phyloP scores from a whole-genome alignment of 108 stramenopile genomes.

The Skeletonema menzelii region DNA sequence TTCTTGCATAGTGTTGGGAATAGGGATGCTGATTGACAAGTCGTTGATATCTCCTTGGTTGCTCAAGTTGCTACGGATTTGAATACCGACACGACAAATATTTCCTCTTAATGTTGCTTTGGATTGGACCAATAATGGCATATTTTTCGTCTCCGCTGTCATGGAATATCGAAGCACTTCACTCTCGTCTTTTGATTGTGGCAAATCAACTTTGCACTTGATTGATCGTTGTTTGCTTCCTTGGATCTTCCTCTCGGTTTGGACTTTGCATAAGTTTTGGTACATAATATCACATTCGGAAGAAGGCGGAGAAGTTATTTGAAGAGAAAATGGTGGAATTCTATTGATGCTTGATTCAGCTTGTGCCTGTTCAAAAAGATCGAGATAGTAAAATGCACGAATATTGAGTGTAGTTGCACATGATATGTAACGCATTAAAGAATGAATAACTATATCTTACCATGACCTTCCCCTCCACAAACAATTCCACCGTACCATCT shows the following conservation, averaged over 20 bases:
- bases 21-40: constrained; percentile 56
- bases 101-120: constrained; percentile 57
- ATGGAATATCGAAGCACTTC: constrained; percentile 49
- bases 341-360: neutral
- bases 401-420: neutral
- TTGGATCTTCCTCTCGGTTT: neutral
- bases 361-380: constrained; percentile 5
- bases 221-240: neutral
- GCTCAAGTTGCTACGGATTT: constrained; percentile 74
- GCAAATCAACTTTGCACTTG: constrained; percentile 45
- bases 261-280: neutral
- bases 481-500: constrained; percentile 40
- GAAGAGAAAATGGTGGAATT: constrained; percentile 1
- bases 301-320: neutral
- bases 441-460: constrained; percentile 23
- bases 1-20: constrained; percentile 50
- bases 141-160: constrained; percentile 50
- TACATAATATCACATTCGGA: constrained; percentile 1
- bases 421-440: neutral
- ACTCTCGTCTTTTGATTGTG: constrained; percentile 51
- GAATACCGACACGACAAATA: constrained; percentile 59
- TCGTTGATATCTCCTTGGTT: constrained; percentile 66
- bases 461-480: constrained; percentile 59
- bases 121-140: constrained; percentile 70
- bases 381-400: neutral